Evolutionary conservation across 257 asterid species (phyloP), one percentile per base, ranked within the genome.

Genomic region (Echites panduratus): DNA sequence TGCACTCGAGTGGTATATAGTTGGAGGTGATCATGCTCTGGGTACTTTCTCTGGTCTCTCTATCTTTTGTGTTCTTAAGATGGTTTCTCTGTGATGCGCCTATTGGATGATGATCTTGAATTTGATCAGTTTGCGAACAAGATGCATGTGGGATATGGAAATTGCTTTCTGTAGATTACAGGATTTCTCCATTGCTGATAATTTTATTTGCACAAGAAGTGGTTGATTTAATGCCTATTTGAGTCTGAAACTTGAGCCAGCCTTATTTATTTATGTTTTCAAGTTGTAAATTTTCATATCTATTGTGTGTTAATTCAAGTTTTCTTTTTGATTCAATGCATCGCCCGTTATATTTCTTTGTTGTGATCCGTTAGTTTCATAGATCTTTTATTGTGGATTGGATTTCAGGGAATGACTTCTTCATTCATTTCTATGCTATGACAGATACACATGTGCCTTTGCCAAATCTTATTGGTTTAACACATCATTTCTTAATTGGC

Each of bases 1-100:
- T 90, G 70, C 52, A 74, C 82, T 62, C 71, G 70, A 72, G 80
- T 88, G 73, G 54, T 88, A 40, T 71, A 84, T 73, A 85, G 93
- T 9, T 48, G 84, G 79, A 82, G 83, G 49, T 83, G 81, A 85
- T 53, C 71, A 17, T 44, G 9, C 1, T 58, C 8, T 70, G 22
- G 17, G 4, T 52, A 53, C 24, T 29, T 45, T 29, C 62, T 56
- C 62, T 68, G 69, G n/a, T 75, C n/a, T 57, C n/a, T 57, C 17
- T 26, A 0, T 67, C 3, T 67, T 13, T 26, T 67, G 38, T 41
- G 20, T 73, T 74, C 65, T 52, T 16, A 24, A 32, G 35, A 63
- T 65, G n/a, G 10, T 65, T 49, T 52, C 12, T 73, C 45, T 26
- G n/a, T 20, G 48, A 26, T 17, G 12, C 27, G 20, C 40, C 64